Base-by-base conservation (phyloP, 2,329 filamentous ascomycete species). In the Exophiala phaeomuriformis region DNA sequence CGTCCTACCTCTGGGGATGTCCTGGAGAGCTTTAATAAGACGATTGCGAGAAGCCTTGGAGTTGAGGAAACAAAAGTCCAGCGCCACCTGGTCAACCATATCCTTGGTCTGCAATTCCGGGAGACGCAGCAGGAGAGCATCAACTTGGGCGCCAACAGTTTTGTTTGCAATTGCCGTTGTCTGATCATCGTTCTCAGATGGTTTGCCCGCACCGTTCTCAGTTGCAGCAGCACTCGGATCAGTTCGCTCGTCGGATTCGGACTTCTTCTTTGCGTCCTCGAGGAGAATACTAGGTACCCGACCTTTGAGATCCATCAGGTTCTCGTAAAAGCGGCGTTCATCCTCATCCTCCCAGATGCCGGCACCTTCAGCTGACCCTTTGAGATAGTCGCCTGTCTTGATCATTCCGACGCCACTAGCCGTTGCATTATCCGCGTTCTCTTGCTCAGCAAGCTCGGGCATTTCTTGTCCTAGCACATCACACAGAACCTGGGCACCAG, bases 291-390 rank as follows among this genome's bases (percentile, higher is more conserved):
- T 86, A 0, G 93, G 94, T 2, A 98, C 93, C 63, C 95, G 94
- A 63, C 94, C 93, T 67, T 94, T 95, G 10, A 98, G 75, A 66
- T 98, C 93, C 8, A 95, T 86, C 7, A 98, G 71, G 60, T 96
- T 97, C 74, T 98, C 93, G 71, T 98, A 98, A 69, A 98, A 98
- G 56, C 93, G 87, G 55, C 93, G 84, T 71, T 98, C 91, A 51
- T 98, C 93, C 66, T 98, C 93, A 64, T 98, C 93, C 72, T 96
- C 90, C 93, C 93, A 98, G 58, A 98, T 97, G 0, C 93, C 93
- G 28, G 90, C 81, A 19, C 90, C 90, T 55, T 97, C 91, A 27
- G 85, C 86, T 67, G 94, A 88, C 8, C 90, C 90, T 36, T 89
- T 86, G 37, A 97, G 76, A 65, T 96, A 97, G 63, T 97, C 91